Evolutionary conservation across 2,329 filamentous ascomycete species (phyloP), one percentile per base, ranked within the genome.

Genomic region (Cercospora zeae-maydis): DNA sequence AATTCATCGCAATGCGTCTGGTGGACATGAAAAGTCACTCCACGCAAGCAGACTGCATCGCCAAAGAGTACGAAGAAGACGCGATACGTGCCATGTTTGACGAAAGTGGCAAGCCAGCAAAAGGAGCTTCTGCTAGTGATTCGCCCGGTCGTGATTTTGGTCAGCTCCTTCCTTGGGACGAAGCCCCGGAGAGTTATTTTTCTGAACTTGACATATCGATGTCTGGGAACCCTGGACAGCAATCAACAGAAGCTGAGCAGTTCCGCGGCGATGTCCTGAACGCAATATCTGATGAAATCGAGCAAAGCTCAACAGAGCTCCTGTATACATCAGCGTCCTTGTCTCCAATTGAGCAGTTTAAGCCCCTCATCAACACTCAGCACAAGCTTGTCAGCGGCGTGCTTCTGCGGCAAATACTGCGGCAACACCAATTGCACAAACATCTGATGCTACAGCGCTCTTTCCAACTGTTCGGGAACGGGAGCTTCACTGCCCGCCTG

Each of bases 381-480:
- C 86, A 91, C 6, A 84, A 86, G 45, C 79, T 96, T 0, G 83
- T 96, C 37, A 95, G 93, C 68, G 85, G 86, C 31, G 88, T 90
- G 58, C 90, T 90, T 61, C 84, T 96, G 69, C 82, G 85, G 16
- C 79, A 96, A 8, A 83, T 98, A 19, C 96, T 97, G 73, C 83
- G 83, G 16, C 82, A 86, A 5, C 90, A 96, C 72, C 80, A 86
- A 9, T 77, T 99, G 3, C 84, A 86, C 14, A 79, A 84, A 1
- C 92, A 98, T 72, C 78, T 98, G 0, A 81, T 82, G 4, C 73
- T 96, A 1, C 92, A 96, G 71, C 86, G 86, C 63, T 84, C 88
- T 47, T 97, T 95, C 67, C 90, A 96, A 58, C 82, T 98, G 1
- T 81, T 98, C 6, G 90, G 92, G 1, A 92, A 95, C 70, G 92